A percentile compares a stretch with the other conserved stretches of the same genome.
Conservation (phyloP, 78 protist species). For the Bodo saltans region DNA sequence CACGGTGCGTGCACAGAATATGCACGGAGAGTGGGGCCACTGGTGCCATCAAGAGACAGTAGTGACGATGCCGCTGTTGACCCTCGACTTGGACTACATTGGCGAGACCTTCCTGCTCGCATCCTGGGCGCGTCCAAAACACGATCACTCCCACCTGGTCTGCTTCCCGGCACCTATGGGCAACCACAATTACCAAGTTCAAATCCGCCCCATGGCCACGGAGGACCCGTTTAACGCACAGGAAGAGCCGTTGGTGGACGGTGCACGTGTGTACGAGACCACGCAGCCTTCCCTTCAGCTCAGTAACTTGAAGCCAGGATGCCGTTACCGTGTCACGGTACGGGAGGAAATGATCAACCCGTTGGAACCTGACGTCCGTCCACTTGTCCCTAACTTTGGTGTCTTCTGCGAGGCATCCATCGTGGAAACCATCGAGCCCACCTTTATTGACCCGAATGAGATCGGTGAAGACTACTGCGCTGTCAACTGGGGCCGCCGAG, state of each 20-base stretch:
- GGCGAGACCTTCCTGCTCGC: constrained; percentile 14
- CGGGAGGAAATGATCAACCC: background rate
- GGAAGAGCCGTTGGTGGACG: background rate
- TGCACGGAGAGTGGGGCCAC: constrained; percentile 19
- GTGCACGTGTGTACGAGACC: background rate
- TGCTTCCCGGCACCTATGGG: background rate
- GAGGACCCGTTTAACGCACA: background rate
- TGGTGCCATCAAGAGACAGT: background rate
- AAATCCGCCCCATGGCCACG: background rate
- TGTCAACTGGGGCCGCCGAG: too few relatives aligned
- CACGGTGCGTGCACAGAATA: background rate
- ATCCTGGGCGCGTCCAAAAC: background rate
- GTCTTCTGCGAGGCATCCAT: background rate
- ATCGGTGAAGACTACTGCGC: background rate
- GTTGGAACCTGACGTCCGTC: too few relatives aligned
- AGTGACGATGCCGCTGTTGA: constrained; percentile 5
- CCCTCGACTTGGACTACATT: background rate
- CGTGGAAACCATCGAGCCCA: constrained; percentile 19
- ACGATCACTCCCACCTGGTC: background rate
- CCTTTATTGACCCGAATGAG: background rate
- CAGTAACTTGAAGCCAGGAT: constrained; percentile 3
- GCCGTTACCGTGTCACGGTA: background rate
- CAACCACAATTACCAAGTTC: constrained; percentile 16
- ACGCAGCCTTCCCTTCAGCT: constrained; percentile 2
- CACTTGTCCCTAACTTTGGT: too few relatives aligned